phyloP scores from a whole-genome alignment of 2,329 filamentous ascomycete genomes.

The Achaetomium macrosporum region DNA sequence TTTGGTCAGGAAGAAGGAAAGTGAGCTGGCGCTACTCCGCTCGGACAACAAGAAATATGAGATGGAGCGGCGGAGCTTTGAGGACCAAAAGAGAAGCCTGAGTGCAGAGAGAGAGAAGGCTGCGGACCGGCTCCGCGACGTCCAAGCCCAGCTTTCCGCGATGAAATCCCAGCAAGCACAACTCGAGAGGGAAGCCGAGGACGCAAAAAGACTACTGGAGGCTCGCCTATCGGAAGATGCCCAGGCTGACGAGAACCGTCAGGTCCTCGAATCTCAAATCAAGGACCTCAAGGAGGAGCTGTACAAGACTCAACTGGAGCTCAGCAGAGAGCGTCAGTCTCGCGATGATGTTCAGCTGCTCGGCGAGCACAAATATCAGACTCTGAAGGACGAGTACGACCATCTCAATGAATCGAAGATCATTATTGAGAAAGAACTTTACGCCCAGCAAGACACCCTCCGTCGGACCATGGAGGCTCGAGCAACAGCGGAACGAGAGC shows the following conservation, averaged over 20 bases:
- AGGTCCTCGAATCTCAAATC: conserved; percentile 80
- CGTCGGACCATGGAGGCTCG: conserved; percentile 79
- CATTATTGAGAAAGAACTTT: conserved; percentile 95
- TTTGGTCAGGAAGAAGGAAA: conserved; percentile 86
- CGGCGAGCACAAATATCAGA: conserved; percentile 78
- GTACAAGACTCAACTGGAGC: conserved; percentile 77
- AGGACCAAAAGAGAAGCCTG: conserved; percentile 69
- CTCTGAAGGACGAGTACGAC: conserved; percentile 78
- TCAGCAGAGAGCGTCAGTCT: conserved; percentile 87
- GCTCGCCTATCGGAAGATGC: conserved; percentile 85
- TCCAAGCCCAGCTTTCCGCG: conserved; percentile 81
- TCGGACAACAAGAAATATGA: conserved; percentile 79
- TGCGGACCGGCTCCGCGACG: conserved; percentile 67
- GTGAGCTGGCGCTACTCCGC: conserved; percentile 79
- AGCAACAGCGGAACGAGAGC: conserved; percentile 73
- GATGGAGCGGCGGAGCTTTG: conserved; percentile 69
- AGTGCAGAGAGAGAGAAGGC: conserved; percentile 73
- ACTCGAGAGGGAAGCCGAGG: conserved; percentile 79
- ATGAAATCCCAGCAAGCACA: conserved; percentile 79
- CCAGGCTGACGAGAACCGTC: conserved; percentile 73
- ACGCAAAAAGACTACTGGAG: conserved; percentile 80
- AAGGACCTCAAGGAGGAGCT: conserved; percentile 81
- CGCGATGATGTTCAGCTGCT: conserved; percentile 89
- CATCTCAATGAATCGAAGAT: conserved; percentile 90
- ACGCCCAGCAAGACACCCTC: conserved; percentile 87